phyloP scores from a whole-genome alignment of 2,329 filamentous ascomycete genomes.

The Ascochyta clinopodiicola region DNA sequence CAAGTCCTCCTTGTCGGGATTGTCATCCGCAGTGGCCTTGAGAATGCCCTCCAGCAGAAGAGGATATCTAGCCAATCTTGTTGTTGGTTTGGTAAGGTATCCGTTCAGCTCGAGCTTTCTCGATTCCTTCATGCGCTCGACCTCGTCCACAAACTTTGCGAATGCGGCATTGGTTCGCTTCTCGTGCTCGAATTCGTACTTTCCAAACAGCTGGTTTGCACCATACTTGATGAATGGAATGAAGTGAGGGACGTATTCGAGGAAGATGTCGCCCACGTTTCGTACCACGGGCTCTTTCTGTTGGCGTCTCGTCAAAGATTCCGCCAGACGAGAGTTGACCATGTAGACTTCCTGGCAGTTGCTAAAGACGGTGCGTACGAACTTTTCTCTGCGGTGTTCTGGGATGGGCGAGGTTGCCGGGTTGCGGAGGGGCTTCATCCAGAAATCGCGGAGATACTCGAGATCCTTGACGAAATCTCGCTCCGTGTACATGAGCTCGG shows the following conservation, averaged over 20 bases:
- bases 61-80: conserved; percentile 90
- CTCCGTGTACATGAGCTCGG: conserved; percentile 98
- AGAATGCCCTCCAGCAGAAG: conserved; percentile 88
- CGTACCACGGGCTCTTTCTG: conserved; percentile 88
- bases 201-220: conserved; percentile 92
- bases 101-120: conserved; percentile 96
- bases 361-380: conserved; percentile 92
- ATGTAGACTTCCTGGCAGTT: conserved; percentile 94
- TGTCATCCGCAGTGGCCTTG: conserved; percentile 89
- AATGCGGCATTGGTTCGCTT: conserved; percentile 85
- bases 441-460: conserved; percentile 97
- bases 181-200: conserved; percentile 98
- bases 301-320: conserved; percentile 86
- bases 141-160: conserved; percentile 91
- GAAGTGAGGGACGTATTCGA: conserved; percentile 90
- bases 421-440: conserved; percentile 87
- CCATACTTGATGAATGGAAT: conserved; percentile 97
- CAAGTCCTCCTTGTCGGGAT: conserved; percentile 88
- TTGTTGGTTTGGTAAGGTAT: conserved; percentile 97
- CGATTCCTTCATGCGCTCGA: conserved; percentile 93
- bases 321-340: conserved; percentile 88
- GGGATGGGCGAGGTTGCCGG: conserved; percentile 81
- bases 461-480: conserved; percentile 98
- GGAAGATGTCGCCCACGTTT: conserved; percentile 91
- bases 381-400: conserved; percentile 82